These are phyloP conservation scores for Xylaria longipes DNA, from an alignment of 495 filamentous ascomycete genomes.

Conservation along the genomic window DNA sequence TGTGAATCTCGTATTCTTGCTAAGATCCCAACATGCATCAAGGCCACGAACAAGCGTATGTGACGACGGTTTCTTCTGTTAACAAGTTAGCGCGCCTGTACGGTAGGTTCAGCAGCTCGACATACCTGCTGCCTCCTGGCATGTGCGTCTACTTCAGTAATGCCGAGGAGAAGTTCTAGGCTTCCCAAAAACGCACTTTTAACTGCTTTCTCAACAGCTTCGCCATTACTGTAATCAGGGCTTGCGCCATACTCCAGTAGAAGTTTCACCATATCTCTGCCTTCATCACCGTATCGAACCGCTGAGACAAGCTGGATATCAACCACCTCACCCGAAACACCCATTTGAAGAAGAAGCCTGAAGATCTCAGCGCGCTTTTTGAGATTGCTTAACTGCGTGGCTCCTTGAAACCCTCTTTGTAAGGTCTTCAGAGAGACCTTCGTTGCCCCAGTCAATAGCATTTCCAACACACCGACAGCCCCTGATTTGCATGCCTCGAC, in stretches of 20 bases:
- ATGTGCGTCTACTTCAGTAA: conserved; percentile 37
- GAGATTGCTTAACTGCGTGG: conserved; percentile 49
- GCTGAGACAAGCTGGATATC: conserved; percentile 53
- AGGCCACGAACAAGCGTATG: conserved; percentile 49
- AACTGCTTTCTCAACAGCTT: conserved; percentile 55
- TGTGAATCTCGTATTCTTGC: conserved; percentile 47
- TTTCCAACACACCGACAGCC: conserved; percentile 45
- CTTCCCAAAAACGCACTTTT: conserved; percentile 49
- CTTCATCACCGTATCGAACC: conserved; percentile 51
- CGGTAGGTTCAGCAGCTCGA: background rate
- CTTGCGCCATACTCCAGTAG: conserved; percentile 51
- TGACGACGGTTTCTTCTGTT: conserved; percentile 45
- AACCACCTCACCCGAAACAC: conserved; percentile 49
- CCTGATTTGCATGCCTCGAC: conserved; percentile 52
- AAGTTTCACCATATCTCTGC: conserved; percentile 48
- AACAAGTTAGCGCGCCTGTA: background rate
- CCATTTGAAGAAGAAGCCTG: conserved; percentile 47
- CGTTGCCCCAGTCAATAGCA: conserved; percentile 45
- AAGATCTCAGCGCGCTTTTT: conserved; percentile 49
- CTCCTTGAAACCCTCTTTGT: conserved; percentile 51
- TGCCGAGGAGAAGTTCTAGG: conserved; percentile 52
- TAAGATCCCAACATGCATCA: conserved; percentile 52
- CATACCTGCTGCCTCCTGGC: conserved; percentile 22
- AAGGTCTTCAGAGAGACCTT: conserved; percentile 44
- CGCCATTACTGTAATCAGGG: conserved; percentile 51